Base-by-base conservation (phyloP, 257 asterid species). In the Ehretia macrophylla region DNA sequence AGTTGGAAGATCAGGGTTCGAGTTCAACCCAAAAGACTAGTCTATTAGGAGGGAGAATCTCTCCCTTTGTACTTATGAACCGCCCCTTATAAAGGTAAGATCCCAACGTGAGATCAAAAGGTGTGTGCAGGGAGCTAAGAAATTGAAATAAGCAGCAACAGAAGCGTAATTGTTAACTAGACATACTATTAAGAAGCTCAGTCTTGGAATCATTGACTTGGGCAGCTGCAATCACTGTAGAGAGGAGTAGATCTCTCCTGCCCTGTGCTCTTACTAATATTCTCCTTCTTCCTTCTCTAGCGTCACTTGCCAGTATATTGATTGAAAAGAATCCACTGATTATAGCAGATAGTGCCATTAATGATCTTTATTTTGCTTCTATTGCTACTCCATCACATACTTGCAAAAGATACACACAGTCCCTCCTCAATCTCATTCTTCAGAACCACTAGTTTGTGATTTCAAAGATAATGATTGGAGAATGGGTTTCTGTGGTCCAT, bases 181-280 rank as follows among this genome's bases (percentile, higher is more conserved):
- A 20, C 78, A 17, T 76, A 85, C 98, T 75, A 3, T 79, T 70
- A 50, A 91, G 92, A 62, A 88, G 94, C 51, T 83, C 76, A n/a
- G 95, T 75, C 70, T 46, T 67, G 67, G 98, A 88, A 67, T 82
- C 95, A 17, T 63, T 48, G 37, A 42, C 58, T 55, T 62, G 64
- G 44, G 19, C 23, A 37, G 55, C 35, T 60, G 53, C 68, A 66
- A 66, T 40, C 38, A 23, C 10, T 39, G 81, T 68, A 14, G 94
- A 73, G 64, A 79, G 56, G 37, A 87, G 72, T 51, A 83, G 66
- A 16, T 69, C 77, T 76, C 96, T 79, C 59, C 96, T 83, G 50
- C 88, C 82, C 32, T 54, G 58, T 35, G 55, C 72, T 18, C n/a
- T 47, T 0, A 59, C 55, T 38, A 14, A 53, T 32, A 73, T 42